Evolutionary conservation across 1,284 basidiomycete species (phyloP).

Genomic region (Thecaphora thlaspeos): DNA sequence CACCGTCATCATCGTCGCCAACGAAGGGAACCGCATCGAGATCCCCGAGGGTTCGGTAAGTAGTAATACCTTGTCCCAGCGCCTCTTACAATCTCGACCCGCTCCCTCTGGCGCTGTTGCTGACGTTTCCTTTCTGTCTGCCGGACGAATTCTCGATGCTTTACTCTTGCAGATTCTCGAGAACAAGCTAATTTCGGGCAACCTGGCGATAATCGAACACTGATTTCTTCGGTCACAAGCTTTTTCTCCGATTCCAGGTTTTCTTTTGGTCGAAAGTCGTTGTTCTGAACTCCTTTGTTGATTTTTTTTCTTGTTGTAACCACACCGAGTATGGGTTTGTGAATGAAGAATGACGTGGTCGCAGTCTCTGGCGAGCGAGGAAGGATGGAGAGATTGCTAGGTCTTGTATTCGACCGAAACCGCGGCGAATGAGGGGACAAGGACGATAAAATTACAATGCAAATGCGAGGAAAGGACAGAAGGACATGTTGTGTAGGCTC

Average conservation of each 20-base stretch:
- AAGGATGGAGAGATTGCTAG: background rate
- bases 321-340: background rate
- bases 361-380: too few species aligned
- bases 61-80: too few species aligned
- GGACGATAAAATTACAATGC: background rate
- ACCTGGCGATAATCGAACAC: constrained; percentile 58
- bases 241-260: background rate
- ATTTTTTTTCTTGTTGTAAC: background rate
- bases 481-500: background rate
- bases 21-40: constrained; percentile 90
- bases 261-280: too few species aligned
- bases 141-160: too few species aligned
- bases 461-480: background rate
- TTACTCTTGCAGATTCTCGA: too few species aligned
- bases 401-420: background rate
- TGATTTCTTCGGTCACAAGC: constrained; percentile 3
- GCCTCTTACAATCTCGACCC: too few species aligned
- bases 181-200: constrained; percentile 66
- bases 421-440: too few species aligned
- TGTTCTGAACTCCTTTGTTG: background rate
- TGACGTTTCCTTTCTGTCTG: too few species aligned
- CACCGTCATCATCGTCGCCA: constrained; percentile 69
- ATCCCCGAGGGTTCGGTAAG: constrained; percentile 91
- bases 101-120: too few species aligned
- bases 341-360: too few species aligned